These are phyloP conservation scores for Zhuliangozyma parablackwelliae DNA, from an alignment of 1,139 yeast genomes.

Conservation along the genomic window DNA sequence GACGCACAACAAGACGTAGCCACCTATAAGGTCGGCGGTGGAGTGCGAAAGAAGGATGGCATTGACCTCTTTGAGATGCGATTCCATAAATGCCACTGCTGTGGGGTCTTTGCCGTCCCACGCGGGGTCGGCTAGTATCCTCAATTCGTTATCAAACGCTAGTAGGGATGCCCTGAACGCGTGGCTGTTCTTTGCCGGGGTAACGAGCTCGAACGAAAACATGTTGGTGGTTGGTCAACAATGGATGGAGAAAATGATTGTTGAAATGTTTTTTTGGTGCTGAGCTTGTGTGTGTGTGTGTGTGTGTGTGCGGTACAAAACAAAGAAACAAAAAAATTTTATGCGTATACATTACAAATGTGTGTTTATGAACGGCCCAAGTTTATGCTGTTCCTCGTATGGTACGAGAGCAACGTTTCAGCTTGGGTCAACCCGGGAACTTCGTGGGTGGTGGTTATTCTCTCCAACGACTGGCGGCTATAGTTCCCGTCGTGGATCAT, in stretches of 20 bases:
- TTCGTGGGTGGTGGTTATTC: constrained; percentile 44
- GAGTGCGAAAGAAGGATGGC: constrained; percentile 80
- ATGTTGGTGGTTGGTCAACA: constrained; percentile 12
- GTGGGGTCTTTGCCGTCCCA: constrained; percentile 55
- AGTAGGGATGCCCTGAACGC: constrained; percentile 42
- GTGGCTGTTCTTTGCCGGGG: constrained; percentile 26
- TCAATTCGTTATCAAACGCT: constrained; percentile 43
- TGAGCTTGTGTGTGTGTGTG: too few relatives aligned
- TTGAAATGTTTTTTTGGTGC: too few relatives aligned
- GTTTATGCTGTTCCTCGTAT: constrained; percentile 37
- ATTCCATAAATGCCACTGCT: constrained; percentile 39
- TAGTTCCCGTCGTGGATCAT: constrained; percentile 42
- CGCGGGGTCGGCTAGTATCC: constrained; percentile 65
- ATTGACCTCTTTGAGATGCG: constrained; percentile 51
- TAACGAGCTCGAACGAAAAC: constrained; percentile 40
- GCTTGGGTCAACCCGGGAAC: constrained; percentile 51
- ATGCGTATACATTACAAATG: too few relatives aligned
- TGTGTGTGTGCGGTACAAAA: background rate
- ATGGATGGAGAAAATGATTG: too few relatives aligned
- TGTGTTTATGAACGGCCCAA: constrained; percentile 16
- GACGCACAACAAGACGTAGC: constrained; percentile 64
- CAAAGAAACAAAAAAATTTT: background rate
- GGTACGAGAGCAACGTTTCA: constrained; percentile 43
- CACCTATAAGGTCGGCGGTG: constrained; percentile 76
- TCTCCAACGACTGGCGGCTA: constrained; percentile 31